Evolutionary conservation across 2,329 filamentous ascomycete species (phyloP).

Genomic region (Ramularia collo-cygni): DNA sequence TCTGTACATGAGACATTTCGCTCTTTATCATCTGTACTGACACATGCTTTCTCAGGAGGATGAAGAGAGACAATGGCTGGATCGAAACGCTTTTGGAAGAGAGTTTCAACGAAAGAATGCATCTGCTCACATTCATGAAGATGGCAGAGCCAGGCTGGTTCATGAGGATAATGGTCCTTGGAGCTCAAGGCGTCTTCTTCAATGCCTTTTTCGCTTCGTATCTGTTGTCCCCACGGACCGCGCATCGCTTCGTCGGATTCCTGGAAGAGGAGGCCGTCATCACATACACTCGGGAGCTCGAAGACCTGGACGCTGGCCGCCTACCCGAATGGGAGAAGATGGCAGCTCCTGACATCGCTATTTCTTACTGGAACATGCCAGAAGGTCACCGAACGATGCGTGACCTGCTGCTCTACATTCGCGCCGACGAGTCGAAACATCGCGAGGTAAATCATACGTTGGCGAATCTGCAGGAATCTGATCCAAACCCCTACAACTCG

Average conservation of each 20-base stretch:
- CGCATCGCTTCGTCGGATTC: slow-evolving; percentile 93
- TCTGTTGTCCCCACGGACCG: slow-evolving; percentile 76
- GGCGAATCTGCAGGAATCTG: slow-evolving; percentile 74
- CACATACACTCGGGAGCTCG: slow-evolving; percentile 85
- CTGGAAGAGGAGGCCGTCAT: slow-evolving; percentile 95
- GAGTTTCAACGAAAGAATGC: slow-evolving; percentile 59
- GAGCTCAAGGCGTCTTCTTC: slow-evolving; percentile 93
- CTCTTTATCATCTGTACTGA: too few relatives aligned
- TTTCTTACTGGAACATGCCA: slow-evolving; percentile 92
- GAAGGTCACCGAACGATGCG: slow-evolving; percentile 74
- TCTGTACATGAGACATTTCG: too few relatives aligned
- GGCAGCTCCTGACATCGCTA: slow-evolving; percentile 76
- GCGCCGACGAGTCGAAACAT: slow-evolving; percentile 74
- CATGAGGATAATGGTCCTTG: slow-evolving; percentile 79
- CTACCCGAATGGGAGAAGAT: slow-evolving; percentile 77
- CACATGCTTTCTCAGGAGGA: too few relatives aligned
- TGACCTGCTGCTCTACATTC: slow-evolving; percentile 80
- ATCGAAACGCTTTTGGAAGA: slow-evolving; percentile 48
- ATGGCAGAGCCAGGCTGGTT: slow-evolving; percentile 79
- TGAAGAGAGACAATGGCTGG: slow-evolving; percentile 92
- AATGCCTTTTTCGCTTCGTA: slow-evolving; percentile 88
- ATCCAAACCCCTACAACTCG: slow-evolving; percentile 88
- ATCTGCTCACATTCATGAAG: slow-evolving; percentile 86
- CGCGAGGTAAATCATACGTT: slow-evolving; percentile 93
- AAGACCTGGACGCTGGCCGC: slow-evolving; percentile 77